Evolutionary conservation across 163 green algal genomes (phyloP).

Genomic region (Volvox carteri): DNA sequence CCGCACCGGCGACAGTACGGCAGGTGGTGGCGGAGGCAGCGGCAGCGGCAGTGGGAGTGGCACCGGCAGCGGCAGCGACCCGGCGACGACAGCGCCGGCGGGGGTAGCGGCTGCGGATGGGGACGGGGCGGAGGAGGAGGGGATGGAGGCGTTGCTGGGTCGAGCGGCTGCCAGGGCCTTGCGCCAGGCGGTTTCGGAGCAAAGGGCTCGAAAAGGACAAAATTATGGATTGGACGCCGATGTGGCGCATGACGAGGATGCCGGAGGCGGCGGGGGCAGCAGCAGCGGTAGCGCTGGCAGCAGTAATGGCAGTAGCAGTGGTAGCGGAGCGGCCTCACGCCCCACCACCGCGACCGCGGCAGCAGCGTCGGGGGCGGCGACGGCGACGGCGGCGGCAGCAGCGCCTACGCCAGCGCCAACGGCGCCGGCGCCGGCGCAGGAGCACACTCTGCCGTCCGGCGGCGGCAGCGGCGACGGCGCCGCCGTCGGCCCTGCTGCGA

Average conservation of each 20-base stretch:
- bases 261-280: background rate
- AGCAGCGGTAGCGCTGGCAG: background rate
- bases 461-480: background rate
- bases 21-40: background rate
- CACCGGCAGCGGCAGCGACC: background rate
- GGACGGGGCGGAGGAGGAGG: conserved; percentile 5
- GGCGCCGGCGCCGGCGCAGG: background rate
- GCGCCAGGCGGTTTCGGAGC: conserved; percentile 11
- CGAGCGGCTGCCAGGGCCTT: conserved; percentile 39
- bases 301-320: background rate
- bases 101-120: background rate
- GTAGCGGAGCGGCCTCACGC: background rate
- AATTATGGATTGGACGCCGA: background rate
- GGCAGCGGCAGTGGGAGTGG: background rate
- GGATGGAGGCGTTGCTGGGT: conserved; percentile 45
- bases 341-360: background rate
- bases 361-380: background rate
- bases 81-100: too few relatives aligned
- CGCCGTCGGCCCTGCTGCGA: background rate
- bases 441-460: too few relatives aligned
- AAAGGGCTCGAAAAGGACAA: background rate
- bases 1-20: background rate
- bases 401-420: background rate
- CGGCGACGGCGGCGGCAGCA: background rate
- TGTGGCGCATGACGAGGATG: background rate